Conservation (phyloP, 257 asterid species). For the Solanum lycopersicoides region DNA sequence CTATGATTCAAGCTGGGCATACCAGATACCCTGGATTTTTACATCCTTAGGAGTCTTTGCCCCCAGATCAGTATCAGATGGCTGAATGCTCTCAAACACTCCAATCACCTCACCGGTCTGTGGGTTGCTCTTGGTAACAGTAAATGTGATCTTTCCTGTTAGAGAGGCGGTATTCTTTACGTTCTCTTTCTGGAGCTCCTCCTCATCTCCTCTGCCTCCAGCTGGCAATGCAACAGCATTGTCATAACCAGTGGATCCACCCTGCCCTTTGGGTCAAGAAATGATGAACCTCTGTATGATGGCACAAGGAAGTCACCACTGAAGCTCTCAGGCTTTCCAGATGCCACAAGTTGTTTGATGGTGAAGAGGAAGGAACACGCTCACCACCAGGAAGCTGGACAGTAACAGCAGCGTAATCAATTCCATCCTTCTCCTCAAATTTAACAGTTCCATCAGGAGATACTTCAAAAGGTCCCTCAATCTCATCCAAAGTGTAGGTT, state of each 20-base stretch:
- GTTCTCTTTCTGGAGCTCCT: constrained; percentile 87
- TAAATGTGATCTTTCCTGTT: constrained; percentile 73
- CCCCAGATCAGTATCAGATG: constrained; percentile 95
- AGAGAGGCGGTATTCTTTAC: constrained; percentile 61
- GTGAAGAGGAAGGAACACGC: constrained; percentile 97
- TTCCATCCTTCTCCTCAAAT: constrained; percentile 94
- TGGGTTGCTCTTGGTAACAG: constrained; percentile 72
- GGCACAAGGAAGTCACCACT: constrained; percentile 82
- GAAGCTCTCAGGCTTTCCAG: constrained; percentile 71
- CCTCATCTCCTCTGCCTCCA: constrained; percentile 98
- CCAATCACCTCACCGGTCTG: constrained; percentile 96
- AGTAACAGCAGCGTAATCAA: constrained; percentile 94
- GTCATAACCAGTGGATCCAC: constrained; percentile 97
- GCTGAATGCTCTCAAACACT: constrained; percentile 92
- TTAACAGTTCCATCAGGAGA: constrained; percentile 66
- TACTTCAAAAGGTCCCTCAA: constrained; percentile 94
- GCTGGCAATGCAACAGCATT: constrained; percentile 98
- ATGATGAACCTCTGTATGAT: constrained; percentile 92
- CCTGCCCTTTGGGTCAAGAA: constrained; percentile 99
- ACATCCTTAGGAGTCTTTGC: constrained; percentile 93
- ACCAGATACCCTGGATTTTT: constrained; percentile 93
- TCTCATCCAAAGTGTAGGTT: constrained; percentile 95
- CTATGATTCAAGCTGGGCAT: constrained; percentile 80
- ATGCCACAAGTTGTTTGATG: constrained; percentile 85
- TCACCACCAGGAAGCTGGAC: constrained; percentile 99